Conservation (phyloP, 1,284 basidiomycete genomes). For the Trichosporon sp. region DNA sequence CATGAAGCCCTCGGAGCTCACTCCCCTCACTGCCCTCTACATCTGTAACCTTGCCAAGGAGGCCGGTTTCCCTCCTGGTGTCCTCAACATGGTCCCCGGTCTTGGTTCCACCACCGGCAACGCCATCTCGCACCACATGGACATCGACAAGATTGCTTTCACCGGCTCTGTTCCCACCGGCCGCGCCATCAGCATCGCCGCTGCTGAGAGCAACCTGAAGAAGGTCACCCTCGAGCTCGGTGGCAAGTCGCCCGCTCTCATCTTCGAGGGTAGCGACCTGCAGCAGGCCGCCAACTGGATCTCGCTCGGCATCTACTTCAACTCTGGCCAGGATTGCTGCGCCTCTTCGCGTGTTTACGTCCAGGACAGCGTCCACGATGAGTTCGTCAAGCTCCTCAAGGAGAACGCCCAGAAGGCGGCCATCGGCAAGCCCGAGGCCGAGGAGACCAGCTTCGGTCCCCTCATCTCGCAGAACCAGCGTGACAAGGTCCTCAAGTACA, state of each 20-base stretch:
- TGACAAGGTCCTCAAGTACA: constrained; percentile 82
- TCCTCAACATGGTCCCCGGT: constrained; percentile 82
- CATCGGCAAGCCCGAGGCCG: constrained; percentile 69
- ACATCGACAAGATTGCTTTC: constrained; percentile 67
- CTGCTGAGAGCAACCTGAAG: constrained; percentile 80
- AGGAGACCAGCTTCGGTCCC: constrained; percentile 68
- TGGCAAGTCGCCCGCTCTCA: constrained; percentile 52
- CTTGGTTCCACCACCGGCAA: constrained; percentile 77
- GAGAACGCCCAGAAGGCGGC: constrained; percentile 62
- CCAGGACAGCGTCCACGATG: constrained; percentile 73
- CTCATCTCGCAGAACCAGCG: constrained; percentile 78
- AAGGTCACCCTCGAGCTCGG: constrained; percentile 55
- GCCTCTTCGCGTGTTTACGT: constrained; percentile 78
- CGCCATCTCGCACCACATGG: constrained; percentile 67
- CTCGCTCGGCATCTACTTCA: constrained; percentile 40
- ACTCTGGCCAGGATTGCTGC: constrained; percentile 36
- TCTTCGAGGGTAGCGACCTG: constrained; percentile 51
- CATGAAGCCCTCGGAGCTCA: constrained; percentile 76
- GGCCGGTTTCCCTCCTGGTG: constrained; percentile 78
- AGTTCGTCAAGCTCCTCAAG: constrained; percentile 66
- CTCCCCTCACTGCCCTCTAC: constrained; percentile 79
- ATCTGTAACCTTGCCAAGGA: constrained; percentile 42
- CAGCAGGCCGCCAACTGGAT: constrained; percentile 66
- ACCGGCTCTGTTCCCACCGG: constrained; percentile 69
- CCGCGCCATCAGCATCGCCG: constrained; percentile 73